Evolutionary conservation across 768 basidiomycete genomes (phyloP).

Genomic region (Amylocystis lapponica): DNA sequence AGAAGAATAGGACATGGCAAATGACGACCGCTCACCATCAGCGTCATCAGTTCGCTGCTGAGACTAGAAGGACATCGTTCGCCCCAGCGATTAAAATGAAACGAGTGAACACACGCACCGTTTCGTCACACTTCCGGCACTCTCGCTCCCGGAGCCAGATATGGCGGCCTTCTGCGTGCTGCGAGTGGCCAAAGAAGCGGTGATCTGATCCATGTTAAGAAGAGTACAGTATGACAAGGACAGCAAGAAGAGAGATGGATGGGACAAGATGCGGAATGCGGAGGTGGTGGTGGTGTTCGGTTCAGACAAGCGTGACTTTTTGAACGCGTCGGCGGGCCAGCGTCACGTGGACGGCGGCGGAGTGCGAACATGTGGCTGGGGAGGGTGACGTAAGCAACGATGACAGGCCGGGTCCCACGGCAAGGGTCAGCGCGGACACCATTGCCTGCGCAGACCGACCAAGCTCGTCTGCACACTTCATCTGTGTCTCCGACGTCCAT

Average conservation of each 20-base stretch:
- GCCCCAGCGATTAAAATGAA: too few species aligned
- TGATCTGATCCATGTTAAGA: constrained; percentile 65
- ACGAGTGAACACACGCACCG: too few species aligned
- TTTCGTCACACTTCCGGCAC: constrained; percentile 78
- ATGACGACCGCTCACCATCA: constrained; percentile 63
- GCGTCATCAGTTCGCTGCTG: constrained; percentile 79
- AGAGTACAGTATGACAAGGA: not conserved
- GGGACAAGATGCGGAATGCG: not conserved
- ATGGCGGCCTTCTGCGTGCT: constrained; percentile 52
- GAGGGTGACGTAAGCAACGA: not conserved
- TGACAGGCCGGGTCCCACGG: not conserved
- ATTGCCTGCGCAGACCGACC: too few species aligned
- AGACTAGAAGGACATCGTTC: too few species aligned
- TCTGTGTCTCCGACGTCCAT: too few species aligned
- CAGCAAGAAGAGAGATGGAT: constrained; percentile 1
- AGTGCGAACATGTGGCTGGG: too few species aligned
- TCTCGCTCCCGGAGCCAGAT: constrained; percentile 46
- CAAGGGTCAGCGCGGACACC: too few species aligned
- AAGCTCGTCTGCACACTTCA: too few species aligned
- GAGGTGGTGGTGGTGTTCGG: not conserved
- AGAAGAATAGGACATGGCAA: not conserved
- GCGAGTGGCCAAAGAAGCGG: constrained; percentile 55
- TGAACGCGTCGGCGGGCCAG: constrained; percentile 4
- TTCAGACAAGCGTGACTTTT: constrained; percentile 1
- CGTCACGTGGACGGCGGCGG: constrained; percentile 1